These are phyloP conservation scores for Zasmidium cellare DNA, from an alignment of 2,329 filamentous ascomycete genomes.

Conservation along the genomic window DNA sequence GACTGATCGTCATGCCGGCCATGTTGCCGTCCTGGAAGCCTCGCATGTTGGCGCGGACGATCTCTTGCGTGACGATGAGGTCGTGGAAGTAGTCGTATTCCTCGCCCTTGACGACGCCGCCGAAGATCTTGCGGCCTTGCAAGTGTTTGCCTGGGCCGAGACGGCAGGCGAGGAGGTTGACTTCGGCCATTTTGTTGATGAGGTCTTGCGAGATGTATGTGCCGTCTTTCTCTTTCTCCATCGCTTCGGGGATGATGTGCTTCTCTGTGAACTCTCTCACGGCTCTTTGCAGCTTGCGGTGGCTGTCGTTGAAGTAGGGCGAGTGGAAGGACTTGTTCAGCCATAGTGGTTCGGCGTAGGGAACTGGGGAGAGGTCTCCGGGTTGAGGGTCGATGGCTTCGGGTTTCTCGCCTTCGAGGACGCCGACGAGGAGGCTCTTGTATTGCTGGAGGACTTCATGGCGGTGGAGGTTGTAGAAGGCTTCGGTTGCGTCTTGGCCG, in stretches of 20 bases:
- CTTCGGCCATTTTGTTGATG: conserved; percentile 75
- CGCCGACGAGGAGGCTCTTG: conserved; percentile 71
- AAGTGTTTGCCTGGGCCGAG: conserved; percentile 81
- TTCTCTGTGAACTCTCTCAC: conserved; percentile 72
- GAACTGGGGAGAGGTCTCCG: conserved; percentile 73
- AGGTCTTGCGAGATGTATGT: conserved; percentile 68
- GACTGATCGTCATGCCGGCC: conserved; percentile 79
- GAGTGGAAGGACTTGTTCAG: conserved; percentile 72
- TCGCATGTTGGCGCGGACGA: conserved; percentile 69
- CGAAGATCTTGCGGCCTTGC: conserved; percentile 67
- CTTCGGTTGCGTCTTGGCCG: conserved; percentile 75
- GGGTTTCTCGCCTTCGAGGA: conserved; percentile 70
- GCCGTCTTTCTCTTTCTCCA: conserved; percentile 73
- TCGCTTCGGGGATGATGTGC: conserved; percentile 71
- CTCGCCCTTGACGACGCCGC: conserved; percentile 70
- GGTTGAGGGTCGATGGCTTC: conserved; percentile 68
- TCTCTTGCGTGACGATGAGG: conserved; percentile 72
- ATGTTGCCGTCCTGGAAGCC: conserved; percentile 87
- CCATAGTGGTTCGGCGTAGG: conserved; percentile 86
- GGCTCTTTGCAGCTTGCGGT: conserved; percentile 67
- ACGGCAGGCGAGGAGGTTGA: conserved; percentile 76
- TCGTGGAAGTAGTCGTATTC: conserved; percentile 90
- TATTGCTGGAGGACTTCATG: conserved; percentile 88
- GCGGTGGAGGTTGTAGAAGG: conserved; percentile 89
- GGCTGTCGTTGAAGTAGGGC: conserved; percentile 78